A percentile compares a stretch with the other conserved stretches of the same genome.
These are phyloP conservation scores for Oxytropis ochrocephala DNA, from an alignment of 306 rosid genomes.

Conservation along the genomic window DNA sequence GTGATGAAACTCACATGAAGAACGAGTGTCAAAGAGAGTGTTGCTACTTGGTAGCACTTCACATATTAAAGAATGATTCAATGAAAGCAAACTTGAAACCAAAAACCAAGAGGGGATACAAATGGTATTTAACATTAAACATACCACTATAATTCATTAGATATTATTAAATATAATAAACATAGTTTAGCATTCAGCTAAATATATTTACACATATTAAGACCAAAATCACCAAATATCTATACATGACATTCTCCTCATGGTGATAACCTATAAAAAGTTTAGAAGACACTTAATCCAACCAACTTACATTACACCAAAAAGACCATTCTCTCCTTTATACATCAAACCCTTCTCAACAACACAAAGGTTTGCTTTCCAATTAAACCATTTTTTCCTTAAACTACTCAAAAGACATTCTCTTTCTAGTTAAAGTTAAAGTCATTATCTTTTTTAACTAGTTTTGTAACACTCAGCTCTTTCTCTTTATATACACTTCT, in stretches of 20 bases:
- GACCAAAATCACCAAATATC: conserved; percentile 36
- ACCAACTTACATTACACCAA: conserved; percentile 35
- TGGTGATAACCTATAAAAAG: conserved; percentile 39
- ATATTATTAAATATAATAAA: not conserved
- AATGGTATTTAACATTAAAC: not conserved
- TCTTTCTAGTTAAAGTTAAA: conserved; percentile 40
- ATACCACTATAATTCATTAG: not conserved
- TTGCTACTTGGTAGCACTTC: too few relatives aligned
- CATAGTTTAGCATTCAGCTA: conserved; percentile 18
- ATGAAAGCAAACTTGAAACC: not conserved
- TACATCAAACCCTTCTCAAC: conserved; percentile 47
- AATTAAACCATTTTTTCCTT: conserved; percentile 22
- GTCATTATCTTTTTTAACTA: conserved; percentile 27
- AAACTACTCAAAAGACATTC: conserved; percentile 36
- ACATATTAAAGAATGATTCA: too few relatives aligned
- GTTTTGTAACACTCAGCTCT: conserved; percentile 45
- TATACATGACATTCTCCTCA: conserved; percentile 36
- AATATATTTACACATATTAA: conserved; percentile 38
- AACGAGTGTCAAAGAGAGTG: too few relatives aligned
- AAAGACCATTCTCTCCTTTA: conserved; percentile 30
- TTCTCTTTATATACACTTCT: conserved; percentile 65
- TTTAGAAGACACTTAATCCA: conserved; percentile 25
- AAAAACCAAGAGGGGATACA: not conserved
- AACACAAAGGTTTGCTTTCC: conserved; percentile 41
- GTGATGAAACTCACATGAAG: too few relatives aligned